Conservation (phyloP, 192 early-diverging fungal genomes). For the Diversispora epigaea region DNA sequence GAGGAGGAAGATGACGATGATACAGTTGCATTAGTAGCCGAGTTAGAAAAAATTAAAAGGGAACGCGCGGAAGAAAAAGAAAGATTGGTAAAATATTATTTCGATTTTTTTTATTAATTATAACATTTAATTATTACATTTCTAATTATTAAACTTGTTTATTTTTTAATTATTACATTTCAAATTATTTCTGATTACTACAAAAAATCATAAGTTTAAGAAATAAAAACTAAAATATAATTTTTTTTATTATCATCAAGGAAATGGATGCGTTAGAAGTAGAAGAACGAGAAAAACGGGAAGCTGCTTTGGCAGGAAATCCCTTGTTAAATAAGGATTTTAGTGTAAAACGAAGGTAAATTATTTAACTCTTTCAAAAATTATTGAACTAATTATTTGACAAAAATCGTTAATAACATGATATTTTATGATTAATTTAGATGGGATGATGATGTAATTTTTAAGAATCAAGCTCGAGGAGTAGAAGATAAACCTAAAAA, state of each 20-base stretch:
- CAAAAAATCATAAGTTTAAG: too few relatives aligned
- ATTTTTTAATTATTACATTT: too few relatives aligned
- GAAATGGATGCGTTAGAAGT: slow-evolving; percentile 55
- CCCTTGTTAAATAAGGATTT: slow-evolving; percentile 78
- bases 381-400: not conserved
- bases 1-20: slow-evolving; percentile 89
- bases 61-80: slow-evolving; percentile 92
- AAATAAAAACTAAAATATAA: not conserved
- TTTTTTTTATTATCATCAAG: too few relatives aligned
- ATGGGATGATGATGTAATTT: slow-evolving; percentile 99
- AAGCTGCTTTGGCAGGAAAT: slow-evolving; percentile 72
- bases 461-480: slow-evolving; percentile 92
- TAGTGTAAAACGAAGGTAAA: slow-evolving; percentile 76
- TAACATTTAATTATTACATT: not conserved
- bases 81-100: slow-evolving; percentile 48
- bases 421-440: slow-evolving; percentile 36
- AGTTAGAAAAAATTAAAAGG: slow-evolving; percentile 88
- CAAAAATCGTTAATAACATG: not conserved
- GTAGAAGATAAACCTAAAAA: slow-evolving; percentile 87
- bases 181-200: too few relatives aligned
- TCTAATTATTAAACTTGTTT: not conserved
- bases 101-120: not conserved
- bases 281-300: slow-evolving; percentile 58
- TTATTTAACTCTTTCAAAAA: not conserved
- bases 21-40: slow-evolving; percentile 74